Evolutionary conservation across 2,329 filamentous ascomycete species (phyloP), one percentile per base, ranked within the genome.

Genomic region (Pseudofabraea citricarpa): DNA sequence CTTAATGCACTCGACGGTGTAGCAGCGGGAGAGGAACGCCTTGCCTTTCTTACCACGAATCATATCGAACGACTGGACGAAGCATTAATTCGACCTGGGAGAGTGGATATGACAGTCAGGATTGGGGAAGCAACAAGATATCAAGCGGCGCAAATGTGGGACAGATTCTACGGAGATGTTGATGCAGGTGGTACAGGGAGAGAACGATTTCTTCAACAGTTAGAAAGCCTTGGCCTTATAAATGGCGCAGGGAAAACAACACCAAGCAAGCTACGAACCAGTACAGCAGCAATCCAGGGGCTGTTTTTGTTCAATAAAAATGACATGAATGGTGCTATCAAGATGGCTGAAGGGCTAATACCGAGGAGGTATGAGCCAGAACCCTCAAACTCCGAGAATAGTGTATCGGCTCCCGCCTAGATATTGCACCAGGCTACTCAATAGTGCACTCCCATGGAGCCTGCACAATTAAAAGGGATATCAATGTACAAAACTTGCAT

Each of bases 251-350:
- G 43, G 18, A 52, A 52, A 1, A 20, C 46, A 35, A 33, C 47
- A 18, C 44, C 36, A 27, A 35, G 44, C 8, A 54, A 51, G 40
- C 35, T 59, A 5, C 45, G 54, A n/a, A 87, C 89, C 13, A 97
- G 90, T 62, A 90, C 91, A 4, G 93, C 93, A 21, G 89, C 90
- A 18, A 81, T 98, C 22, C 93, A 98, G 65, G 93, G 93, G 0
- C 67, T 98, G 35, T 98, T 98, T 64, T 65, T 97, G 63, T 95
- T 94, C 64, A 94, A 97, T 67, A 98, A 98, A 69, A 86, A 84
- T 51, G 78, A 95, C 56, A 86, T 90, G 72, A 75, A 90, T 53
- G 90, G 91, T 2, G 91, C 91, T 12, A 90, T 97, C 52, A 69
- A 71, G 13, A 90, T 87, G 83, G 85, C 83, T 1, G 82, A 87